Conservation (phyloP, 495 filamentous ascomycete species). For the Neurospora sp. region DNA sequence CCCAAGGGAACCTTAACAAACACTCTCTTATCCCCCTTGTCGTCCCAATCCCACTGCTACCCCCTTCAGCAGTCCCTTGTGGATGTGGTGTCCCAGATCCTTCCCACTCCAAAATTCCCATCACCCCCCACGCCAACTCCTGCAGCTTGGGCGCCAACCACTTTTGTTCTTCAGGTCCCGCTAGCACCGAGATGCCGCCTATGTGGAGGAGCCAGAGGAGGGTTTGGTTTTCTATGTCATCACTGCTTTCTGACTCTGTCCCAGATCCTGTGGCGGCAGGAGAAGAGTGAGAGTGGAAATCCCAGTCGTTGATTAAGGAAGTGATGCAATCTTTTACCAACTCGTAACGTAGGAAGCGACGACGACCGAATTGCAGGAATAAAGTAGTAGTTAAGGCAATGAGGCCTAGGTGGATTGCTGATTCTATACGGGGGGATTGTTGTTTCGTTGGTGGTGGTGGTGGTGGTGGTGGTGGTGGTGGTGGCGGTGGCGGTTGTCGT, state of each 20-base stretch:
- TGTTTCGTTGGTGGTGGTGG: background rate
- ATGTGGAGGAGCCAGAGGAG: background rate
- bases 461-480: background rate
- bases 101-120: background rate
- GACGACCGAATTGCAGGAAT: background rate
- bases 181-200: background rate
- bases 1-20: background rate
- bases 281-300: background rate
- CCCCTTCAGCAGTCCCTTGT: too few species aligned
- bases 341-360: background rate
- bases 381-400: background rate
- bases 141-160: background rate
- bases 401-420: background rate
- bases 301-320: background rate
- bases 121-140: background rate
- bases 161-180: background rate
- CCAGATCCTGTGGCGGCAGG: too few species aligned
- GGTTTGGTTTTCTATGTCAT: background rate
- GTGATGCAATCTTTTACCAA: background rate
- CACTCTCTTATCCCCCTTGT: background rate
- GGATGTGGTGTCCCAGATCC: background rate
- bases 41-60: too few species aligned
- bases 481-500: background rate
- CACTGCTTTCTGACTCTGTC: background rate
- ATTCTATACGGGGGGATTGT: background rate